Conservation (phyloP, 495 filamentous ascomycete species). For the Penicillium nucicola region DNA sequence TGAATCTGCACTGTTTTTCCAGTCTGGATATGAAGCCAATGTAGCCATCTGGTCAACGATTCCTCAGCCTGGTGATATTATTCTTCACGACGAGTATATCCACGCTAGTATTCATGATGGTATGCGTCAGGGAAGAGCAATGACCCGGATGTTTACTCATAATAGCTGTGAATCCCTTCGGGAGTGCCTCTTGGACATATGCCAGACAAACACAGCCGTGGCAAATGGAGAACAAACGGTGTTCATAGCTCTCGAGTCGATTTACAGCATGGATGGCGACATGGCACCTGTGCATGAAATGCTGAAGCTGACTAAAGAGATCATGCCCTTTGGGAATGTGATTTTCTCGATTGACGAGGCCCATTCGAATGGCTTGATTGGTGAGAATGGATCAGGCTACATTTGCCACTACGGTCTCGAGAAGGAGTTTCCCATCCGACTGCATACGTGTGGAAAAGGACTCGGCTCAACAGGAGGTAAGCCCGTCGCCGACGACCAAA, state of each 20-base stretch:
- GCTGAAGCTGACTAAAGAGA: conserved; percentile 42
- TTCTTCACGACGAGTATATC: conserved; percentile 64
- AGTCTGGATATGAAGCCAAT: conserved; percentile 69
- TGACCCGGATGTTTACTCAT: conserved; percentile 48
- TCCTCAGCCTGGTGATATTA: conserved; percentile 57
- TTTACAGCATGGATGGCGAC: conserved; percentile 77
- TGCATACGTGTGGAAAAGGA: conserved; percentile 68
- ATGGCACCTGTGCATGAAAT: conserved; percentile 52
- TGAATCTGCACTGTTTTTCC: conserved; percentile 56
- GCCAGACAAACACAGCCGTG: neutral
- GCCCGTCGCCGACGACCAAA: conserved; percentile 2
- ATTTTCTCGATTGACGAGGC: conserved; percentile 68
- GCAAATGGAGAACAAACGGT: conserved; percentile 16
- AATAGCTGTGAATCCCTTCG: neutral
- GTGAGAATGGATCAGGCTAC: conserved; percentile 53
- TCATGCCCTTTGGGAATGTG: conserved; percentile 50
- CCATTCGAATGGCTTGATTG: conserved; percentile 60
- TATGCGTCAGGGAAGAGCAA: conserved; percentile 53
- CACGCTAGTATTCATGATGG: conserved; percentile 70
- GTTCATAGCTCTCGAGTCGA: conserved; percentile 60
- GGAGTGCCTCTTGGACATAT: neutral
- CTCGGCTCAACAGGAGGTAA: conserved; percentile 61
- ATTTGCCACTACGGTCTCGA: conserved; percentile 58
- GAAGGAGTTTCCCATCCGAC: conserved; percentile 51
- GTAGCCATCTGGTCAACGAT: conserved; percentile 57